Evolutionary conservation across 768 basidiomycete genomes (phyloP).

Genomic region (Crucibulum laeve): DNA sequence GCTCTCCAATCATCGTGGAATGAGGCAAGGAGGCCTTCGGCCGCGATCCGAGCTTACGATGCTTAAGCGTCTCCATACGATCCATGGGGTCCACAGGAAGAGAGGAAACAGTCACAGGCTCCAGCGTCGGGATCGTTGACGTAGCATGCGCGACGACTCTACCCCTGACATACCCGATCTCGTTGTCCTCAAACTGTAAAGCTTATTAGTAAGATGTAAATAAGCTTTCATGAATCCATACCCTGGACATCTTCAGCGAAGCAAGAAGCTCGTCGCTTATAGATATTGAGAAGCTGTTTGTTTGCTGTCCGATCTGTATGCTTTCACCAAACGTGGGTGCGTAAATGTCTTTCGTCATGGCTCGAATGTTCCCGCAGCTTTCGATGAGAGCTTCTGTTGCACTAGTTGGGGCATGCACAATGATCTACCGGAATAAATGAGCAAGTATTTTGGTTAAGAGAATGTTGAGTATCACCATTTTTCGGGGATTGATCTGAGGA

Average conservation of each 20-base stretch:
- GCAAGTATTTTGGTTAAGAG: conserved; percentile 1
- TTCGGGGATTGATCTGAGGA: conserved; percentile 92
- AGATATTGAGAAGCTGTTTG: conserved; percentile 90
- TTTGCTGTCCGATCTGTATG: conserved; percentile 92
- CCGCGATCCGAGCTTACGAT: conserved; percentile 60
- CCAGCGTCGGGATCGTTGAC: conserved; percentile 86
- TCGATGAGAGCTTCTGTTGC: conserved; percentile 73
- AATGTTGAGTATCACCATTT: conserved; percentile 59
- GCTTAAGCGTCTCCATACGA: conserved; percentile 18
- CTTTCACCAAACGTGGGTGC: conserved; percentile 73
- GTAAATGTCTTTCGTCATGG: conserved; percentile 92
- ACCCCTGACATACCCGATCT: conserved; percentile 90
- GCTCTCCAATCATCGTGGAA: conserved; percentile 96
- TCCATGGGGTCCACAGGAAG: conserved; percentile 15
- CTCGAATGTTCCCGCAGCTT: conserved; percentile 76
- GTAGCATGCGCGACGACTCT: conserved; percentile 81
- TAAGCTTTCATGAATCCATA: conserved; percentile 34
- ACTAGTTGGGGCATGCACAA: conserved; percentile 72
- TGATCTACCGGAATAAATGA: conserved; percentile 55
- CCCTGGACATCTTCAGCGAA: conserved; percentile 81
- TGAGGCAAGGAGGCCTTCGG: conserved; percentile 66
- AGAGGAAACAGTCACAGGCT: conserved; percentile 46
- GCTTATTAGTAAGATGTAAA: background rate
- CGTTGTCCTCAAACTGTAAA: conserved; percentile 91
- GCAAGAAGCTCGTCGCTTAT: conserved; percentile 85